Evolutionary conservation across 495 filamentous ascomycete genomes (phyloP).

Genomic region (Cetradonia linearis): DNA sequence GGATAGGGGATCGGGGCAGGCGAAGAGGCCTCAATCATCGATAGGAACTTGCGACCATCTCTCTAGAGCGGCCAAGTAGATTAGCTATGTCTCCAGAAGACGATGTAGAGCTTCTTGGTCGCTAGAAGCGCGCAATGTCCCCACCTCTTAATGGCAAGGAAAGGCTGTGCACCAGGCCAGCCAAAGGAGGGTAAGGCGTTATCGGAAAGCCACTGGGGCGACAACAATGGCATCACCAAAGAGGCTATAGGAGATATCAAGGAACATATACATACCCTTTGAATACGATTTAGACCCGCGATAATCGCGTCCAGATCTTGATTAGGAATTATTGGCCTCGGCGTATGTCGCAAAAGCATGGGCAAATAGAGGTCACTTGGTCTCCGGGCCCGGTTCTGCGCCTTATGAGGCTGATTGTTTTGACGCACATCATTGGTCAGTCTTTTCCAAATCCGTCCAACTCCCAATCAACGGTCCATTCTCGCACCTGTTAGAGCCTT

Average conservation of each 20-base stretch:
- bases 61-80: neutral
- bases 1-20: slow-evolving; percentile 10
- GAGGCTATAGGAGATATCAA: neutral
- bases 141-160: slow-evolving; percentile 6
- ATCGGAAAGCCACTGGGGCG: neutral
- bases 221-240: slow-evolving; percentile 4
- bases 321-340: slow-evolving; percentile 14
- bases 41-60: slow-evolving; percentile 6
- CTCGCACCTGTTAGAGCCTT: neutral
- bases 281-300: slow-evolving; percentile 11
- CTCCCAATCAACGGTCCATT: neutral
- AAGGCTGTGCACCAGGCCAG: slow-evolving; percentile 9
- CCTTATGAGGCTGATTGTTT: slow-evolving; percentile 3
- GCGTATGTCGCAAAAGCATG: slow-evolving; percentile 9
- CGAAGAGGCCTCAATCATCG: slow-evolving; percentile 16
- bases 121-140: slow-evolving; percentile 11
- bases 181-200: slow-evolving; percentile 4
- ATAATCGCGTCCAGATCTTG: slow-evolving; percentile 19
- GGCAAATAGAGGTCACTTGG: slow-evolving; percentile 4
- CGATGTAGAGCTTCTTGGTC: neutral
- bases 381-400: neutral
- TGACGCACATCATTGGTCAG: neutral
- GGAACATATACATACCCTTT: slow-evolving; percentile 11
- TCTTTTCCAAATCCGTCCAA: neutral
- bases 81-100: neutral